Evolutionary conservation across 768 basidiomycete species (phyloP), one percentile per base, ranked within the genome.

Genomic region (Gloeostereum incarnatum): DNA sequence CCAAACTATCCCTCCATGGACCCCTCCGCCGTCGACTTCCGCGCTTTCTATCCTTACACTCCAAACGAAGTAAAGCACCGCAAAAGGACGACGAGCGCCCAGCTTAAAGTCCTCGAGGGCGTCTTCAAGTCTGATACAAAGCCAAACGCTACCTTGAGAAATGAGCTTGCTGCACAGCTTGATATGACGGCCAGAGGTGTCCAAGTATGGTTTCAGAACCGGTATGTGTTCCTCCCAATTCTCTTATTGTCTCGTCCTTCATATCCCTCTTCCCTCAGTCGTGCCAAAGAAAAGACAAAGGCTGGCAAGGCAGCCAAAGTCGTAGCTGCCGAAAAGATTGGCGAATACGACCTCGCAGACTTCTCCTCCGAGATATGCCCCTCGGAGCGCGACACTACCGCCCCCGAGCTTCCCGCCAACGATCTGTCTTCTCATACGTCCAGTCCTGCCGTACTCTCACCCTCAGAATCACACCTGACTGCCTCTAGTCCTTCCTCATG

Each of bases 121-220:
- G 69, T 91, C 49, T 98, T 94, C 61, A 77, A 75, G 50, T 68
- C 73, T 48, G 90, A 92, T 60, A 88, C 88, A 40, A 98, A 98
- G 58, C 93, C 94, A 11, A 92, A 91, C 57, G 81, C 79, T 26
- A 62, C 71, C 5, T 63, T 84, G 25, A 73, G 94, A 49, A 88
- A 86, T 57, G 69, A 75, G 45, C 75, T 98, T 38, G 84, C 91
- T 0, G 62, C 69, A 7, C 71, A 90, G 61, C 75, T 97, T 41
- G 81, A 79, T 45, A 98, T 98, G 93, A 85, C 87, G 7, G 78
- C 90, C 16, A 68, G 93, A 43, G 90, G 89, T n/a, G 87, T 98
- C 2, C 93, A 98, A 73, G 93, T 94, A 41, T 88, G 86, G 87
- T 90, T 90, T 58, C 87, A 91, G 61, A 91, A 91, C 56, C 69